Conservation (phyloP, 768 basidiomycete species). For the Fistulinella prunicolor region DNA sequence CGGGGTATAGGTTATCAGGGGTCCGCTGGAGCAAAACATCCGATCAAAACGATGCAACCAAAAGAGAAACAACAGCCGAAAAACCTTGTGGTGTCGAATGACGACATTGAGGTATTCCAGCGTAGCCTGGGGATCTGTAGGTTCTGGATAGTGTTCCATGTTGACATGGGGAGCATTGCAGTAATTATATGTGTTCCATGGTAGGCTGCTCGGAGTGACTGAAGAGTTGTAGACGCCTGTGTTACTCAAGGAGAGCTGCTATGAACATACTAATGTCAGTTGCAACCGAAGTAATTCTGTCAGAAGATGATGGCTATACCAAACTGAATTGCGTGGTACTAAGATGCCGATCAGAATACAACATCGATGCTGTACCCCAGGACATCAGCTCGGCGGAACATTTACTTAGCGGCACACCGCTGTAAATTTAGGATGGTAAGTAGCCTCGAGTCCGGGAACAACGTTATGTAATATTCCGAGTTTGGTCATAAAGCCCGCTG, state of each 20-base stretch:
- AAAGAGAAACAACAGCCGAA: not conserved
- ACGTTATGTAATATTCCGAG: no score
- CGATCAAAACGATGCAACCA: not conserved
- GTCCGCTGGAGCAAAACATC: slow-evolving; percentile 34
- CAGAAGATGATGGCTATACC: slow-evolving; percentile 1
- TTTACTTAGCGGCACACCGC: no score
- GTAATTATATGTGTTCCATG: slow-evolving; percentile 54
- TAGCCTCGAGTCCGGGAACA: no score
- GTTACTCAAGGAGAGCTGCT: slow-evolving; percentile 7
- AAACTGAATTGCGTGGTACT: slow-evolving; percentile 1
- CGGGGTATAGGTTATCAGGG: slow-evolving; percentile 48
- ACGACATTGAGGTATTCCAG: slow-evolving; percentile 42
- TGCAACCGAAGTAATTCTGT: not conserved
- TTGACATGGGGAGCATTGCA: slow-evolving; percentile 51
- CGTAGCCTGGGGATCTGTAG: slow-evolving; percentile 26
- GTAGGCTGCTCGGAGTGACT: slow-evolving; percentile 35
- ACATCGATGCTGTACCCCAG: not conserved
- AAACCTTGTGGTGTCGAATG: slow-evolving; percentile 48
- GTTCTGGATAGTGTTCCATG: slow-evolving; percentile 35
- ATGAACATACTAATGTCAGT: slow-evolving; percentile 1
- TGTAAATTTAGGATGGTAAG: no score
- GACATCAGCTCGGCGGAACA: no score
- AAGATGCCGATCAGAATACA: not conserved
- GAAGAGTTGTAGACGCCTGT: slow-evolving; percentile 47
- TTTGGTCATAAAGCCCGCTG: no score